These are phyloP conservation scores for Strigomonas culicis DNA, from an alignment of 208 protist genomes.

Conservation along the genomic window DNA sequence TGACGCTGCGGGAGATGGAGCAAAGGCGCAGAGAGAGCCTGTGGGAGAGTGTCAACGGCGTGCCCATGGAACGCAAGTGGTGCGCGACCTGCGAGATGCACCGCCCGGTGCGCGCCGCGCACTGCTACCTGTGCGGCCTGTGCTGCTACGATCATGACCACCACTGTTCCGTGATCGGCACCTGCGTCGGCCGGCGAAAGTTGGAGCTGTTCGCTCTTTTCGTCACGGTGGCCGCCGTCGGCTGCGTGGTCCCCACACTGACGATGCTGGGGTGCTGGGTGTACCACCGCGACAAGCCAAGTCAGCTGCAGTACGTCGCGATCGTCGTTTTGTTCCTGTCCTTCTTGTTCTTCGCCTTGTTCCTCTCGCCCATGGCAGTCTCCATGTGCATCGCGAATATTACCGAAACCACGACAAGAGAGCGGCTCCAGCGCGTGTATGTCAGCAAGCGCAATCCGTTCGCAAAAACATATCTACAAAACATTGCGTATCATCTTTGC, in stretches of 20 bases:
- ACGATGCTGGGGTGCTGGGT: constrained; percentile 28
- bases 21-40: constrained; percentile 49
- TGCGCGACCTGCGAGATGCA: constrained; percentile 86
- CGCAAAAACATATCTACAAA: constrained; percentile 41
- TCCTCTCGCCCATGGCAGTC: constrained; percentile 19
- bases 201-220: constrained; percentile 64
- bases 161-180: constrained; percentile 84
- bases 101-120: constrained; percentile 77
- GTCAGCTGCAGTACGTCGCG: constrained; percentile 11
- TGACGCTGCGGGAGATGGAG: constrained; percentile 71
- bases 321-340: constrained; percentile 17
- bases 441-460: constrained; percentile 65
- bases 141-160: constrained; percentile 89
- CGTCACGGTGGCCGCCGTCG: constrained; percentile 24
- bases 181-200: constrained; percentile 76
- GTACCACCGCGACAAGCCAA: constrained; percentile 20
- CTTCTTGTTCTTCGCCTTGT: constrained; percentile 21
- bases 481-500: constrained; percentile 46
- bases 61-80: constrained; percentile 88
- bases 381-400: constrained; percentile 34
- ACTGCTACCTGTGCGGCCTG: constrained; percentile 88
- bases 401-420: constrained; percentile 53
- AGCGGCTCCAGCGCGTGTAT: constrained; percentile 72
- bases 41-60: constrained; percentile 70
- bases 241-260: constrained; percentile 23